phyloP scores from a whole-genome alignment of 2,329 filamentous ascomycete species.

The Xylariaceae sp. region DNA sequence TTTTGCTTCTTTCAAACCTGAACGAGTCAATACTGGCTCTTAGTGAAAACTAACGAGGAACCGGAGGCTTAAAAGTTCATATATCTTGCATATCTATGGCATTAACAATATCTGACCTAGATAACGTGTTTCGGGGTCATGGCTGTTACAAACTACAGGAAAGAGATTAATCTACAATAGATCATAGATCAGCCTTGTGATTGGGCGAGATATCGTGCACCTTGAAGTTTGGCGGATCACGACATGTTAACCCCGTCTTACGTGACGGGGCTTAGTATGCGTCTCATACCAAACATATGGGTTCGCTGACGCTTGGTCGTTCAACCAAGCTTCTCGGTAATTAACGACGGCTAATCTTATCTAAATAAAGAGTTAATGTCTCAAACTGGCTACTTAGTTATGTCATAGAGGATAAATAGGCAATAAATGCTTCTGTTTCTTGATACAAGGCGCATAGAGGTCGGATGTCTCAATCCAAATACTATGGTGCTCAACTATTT shows the following conservation, averaged over 20 bases:
- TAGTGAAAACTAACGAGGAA: background rate
- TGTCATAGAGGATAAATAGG: background rate
- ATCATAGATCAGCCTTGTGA: constrained; percentile 13
- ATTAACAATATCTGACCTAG: constrained; percentile 18
- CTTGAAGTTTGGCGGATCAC: constrained; percentile 20
- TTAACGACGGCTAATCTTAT: background rate
- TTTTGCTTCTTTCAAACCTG: background rate
- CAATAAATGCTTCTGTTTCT: too few species aligned
- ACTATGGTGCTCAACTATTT: too few species aligned
- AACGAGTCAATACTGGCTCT: background rate
- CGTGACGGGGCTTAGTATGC: constrained; percentile 13
- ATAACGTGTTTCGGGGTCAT: background rate
- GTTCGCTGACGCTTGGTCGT: background rate
- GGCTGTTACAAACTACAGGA: constrained; percentile 8
- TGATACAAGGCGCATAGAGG: too few species aligned
- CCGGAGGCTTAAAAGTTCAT: background rate
- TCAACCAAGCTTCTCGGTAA: background rate
- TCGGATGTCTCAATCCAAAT: too few species aligned
- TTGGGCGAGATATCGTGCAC: constrained; percentile 15
- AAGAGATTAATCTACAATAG: constrained; percentile 6
- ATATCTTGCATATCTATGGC: constrained; percentile 10
- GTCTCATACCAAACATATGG: background rate
- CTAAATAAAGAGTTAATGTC: background rate
- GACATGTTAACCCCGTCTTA: constrained; percentile 23
- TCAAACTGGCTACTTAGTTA: background rate